Conservation (phyloP, 176 grass and related monocot genomes). For the Metroxylon sagu region DNA sequence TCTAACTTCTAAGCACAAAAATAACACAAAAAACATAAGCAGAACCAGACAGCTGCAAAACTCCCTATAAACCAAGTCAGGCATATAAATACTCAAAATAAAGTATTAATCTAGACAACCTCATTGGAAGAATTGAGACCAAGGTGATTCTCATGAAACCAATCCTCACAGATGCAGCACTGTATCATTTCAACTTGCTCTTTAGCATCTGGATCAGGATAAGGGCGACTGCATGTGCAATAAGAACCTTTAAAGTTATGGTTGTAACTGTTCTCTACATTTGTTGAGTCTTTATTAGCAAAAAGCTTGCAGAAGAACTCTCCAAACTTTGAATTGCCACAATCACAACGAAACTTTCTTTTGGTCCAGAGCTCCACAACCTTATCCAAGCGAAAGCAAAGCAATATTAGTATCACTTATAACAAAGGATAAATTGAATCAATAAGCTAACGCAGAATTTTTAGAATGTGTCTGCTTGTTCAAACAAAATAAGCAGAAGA, state of each 20-base stretch:
- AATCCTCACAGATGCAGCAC: conserved; percentile 94
- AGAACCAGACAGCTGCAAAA: background rate
- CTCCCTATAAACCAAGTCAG: no score
- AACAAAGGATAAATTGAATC: no score
- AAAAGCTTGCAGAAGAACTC: conserved; percentile 64
- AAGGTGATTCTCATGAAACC: conserved; percentile 94
- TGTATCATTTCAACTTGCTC: conserved; percentile 99
- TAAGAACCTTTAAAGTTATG: conserved; percentile 93
- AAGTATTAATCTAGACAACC: conserved; percentile 32
- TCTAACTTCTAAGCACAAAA: background rate
- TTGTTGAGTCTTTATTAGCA: conserved; percentile 65
- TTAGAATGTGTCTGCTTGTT: no score
- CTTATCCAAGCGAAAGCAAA: conserved; percentile 15
- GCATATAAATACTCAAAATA: conserved; percentile 7
- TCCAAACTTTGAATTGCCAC: conserved; percentile 87
- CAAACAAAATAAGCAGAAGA: no score
- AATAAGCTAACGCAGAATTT: no score
- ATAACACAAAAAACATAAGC: background rate
- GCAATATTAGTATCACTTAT: no score
- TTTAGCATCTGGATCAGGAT: conserved; percentile 88
- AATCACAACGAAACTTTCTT: conserved; percentile 83
- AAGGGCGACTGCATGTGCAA: conserved; percentile 82
- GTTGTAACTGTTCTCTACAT: conserved; percentile 71
- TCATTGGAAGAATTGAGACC: conserved; percentile 60
- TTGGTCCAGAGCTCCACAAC: conserved; percentile 97